Percentiles rank a stretch among this genome's conserved stretches.
Evolutionary conservation across 495 filamentous ascomycete species (phyloP).

Genomic region (Neurospora sp.): DNA sequence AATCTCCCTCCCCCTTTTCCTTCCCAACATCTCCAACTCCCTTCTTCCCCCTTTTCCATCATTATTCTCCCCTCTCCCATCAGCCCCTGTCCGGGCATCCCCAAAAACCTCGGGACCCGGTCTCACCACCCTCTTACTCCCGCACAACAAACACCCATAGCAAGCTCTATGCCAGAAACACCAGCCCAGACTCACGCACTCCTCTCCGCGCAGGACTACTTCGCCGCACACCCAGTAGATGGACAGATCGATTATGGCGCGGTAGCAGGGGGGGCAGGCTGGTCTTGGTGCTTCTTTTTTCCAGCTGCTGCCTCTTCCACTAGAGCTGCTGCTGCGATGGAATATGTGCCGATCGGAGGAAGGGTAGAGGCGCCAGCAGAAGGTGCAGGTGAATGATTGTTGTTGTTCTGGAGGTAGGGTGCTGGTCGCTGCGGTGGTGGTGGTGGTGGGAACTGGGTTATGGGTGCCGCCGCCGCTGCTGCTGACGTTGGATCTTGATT

Average conservation of each 20-base stretch:
- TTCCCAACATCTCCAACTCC: neutral
- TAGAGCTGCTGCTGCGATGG: constrained; percentile 5
- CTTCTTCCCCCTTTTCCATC: neutral
- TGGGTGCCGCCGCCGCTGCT: neutral
- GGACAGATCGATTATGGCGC: constrained; percentile 28
- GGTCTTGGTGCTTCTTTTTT: constrained; percentile 19
- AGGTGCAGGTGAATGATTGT: constrained; percentile 35
- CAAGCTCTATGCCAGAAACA: constrained; percentile 40
- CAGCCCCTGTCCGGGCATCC: neutral
- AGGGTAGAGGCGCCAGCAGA: constrained; percentile 30
- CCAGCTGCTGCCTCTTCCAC: neutral
- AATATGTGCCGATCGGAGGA: constrained; percentile 15
- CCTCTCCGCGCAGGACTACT: constrained; percentile 31
- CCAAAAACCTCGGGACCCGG: constrained; percentile 4
- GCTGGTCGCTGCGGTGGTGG: neutral
- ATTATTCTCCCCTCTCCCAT: neutral
- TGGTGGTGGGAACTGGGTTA: neutral
- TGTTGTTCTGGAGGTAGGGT: neutral
- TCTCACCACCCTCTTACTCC: constrained; percentile 12
- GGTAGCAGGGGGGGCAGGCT: constrained; percentile 30
- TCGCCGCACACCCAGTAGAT: constrained; percentile 43
- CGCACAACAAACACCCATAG: constrained; percentile 38
- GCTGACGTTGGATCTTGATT: neutral
- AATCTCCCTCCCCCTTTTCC: constrained; percentile 18
- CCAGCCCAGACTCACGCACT: constrained; percentile 37